phyloP scores from a whole-genome alignment of 306 rosid genomes.

The Prunus armeniaca region DNA sequence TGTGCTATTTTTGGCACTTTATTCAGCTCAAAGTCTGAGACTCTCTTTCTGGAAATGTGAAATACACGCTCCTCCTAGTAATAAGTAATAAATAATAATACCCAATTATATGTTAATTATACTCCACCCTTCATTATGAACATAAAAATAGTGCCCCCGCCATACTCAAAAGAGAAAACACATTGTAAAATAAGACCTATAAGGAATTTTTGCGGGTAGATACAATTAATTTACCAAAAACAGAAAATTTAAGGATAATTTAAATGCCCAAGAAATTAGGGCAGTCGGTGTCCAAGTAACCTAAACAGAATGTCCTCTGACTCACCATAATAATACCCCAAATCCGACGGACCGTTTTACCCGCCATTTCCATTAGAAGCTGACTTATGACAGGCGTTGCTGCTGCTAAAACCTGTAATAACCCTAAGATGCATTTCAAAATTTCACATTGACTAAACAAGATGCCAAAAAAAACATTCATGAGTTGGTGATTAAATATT shows the following conservation, averaged over 20 bases:
- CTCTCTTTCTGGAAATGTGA: neutral
- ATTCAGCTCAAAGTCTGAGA: neutral
- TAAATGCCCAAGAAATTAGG: slow-evolving; percentile 22
- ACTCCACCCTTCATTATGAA: neutral
- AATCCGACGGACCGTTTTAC: neutral
- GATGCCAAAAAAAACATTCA: neutral
- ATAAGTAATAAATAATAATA: no score
- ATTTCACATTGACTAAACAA: neutral
- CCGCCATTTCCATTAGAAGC: no score
- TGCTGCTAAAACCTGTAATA: no score
- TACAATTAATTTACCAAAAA: neutral
- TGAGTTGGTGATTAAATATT: neutral
- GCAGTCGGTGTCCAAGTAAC: slow-evolving; percentile 19
- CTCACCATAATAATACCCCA: no score
- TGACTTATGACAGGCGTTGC: no score
- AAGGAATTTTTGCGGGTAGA: neutral
- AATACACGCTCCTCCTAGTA: neutral
- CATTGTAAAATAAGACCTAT: neutral
- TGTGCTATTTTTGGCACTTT: slow-evolving; percentile 15
- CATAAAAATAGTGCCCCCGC: neutral
- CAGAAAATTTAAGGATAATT: slow-evolving; percentile 12
- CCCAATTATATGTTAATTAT: neutral
- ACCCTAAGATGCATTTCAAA: neutral
- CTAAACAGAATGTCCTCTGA: slow-evolving; percentile 8
- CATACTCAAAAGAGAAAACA: no score